Conservation (phyloP, 73 alveolate genomes). For the Tetrahymena elliotti region DNA sequence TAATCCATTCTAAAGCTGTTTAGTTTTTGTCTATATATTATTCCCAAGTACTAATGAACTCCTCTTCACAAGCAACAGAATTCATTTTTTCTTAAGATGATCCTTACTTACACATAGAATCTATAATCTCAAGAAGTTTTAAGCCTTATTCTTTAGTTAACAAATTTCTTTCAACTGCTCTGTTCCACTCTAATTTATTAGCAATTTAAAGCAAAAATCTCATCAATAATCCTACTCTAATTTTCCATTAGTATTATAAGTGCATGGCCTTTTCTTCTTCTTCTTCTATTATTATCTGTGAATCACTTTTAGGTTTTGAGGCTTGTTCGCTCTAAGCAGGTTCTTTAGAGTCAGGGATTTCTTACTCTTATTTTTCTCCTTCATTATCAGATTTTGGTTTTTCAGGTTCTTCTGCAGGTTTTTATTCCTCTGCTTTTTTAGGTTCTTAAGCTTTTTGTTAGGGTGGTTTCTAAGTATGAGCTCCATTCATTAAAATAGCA, state of each 20-base stretch:
- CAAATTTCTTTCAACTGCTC: background rate
- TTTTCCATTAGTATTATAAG: background rate
- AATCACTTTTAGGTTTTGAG: background rate
- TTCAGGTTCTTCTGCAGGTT: background rate
- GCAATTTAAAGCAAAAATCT: background rate
- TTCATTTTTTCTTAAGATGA: background rate
- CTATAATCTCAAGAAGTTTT: background rate
- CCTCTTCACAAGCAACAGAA: background rate
- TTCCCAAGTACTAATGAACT: background rate
- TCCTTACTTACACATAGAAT: background rate
- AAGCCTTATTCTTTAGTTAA: background rate
- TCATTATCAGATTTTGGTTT: background rate
- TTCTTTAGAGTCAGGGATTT: background rate
- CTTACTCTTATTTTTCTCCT: background rate
- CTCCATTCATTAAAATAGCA: slow-evolving; percentile 1
- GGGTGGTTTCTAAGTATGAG: background rate
- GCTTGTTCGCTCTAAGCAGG: background rate
- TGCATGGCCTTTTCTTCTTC: background rate
- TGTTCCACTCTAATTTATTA: background rate
- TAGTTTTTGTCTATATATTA: background rate
- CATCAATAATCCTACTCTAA: background rate
- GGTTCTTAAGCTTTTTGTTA: background rate
- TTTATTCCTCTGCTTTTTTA: background rate
- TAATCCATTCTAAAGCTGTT: slow-evolving; percentile 6
- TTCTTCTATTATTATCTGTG: background rate